Percentiles rank a stretch among this genome's conserved stretches.
Conservation (phyloP, 805 yeast genomes). For the Starmerella bombi region DNA sequence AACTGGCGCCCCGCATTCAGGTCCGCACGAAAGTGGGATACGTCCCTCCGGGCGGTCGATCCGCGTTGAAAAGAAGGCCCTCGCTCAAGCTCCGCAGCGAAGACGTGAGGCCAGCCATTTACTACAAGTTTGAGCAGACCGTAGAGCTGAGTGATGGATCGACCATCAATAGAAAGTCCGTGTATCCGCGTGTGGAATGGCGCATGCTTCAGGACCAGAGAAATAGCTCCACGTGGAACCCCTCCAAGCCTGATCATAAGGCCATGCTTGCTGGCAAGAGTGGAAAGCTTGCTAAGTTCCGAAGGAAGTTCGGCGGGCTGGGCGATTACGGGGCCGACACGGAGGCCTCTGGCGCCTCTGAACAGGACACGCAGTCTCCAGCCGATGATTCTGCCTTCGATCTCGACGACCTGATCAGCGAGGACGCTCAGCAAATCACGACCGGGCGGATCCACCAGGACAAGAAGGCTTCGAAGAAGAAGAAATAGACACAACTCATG, state of each 20-base stretch:
- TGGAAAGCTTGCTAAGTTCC: conserved; percentile 46
- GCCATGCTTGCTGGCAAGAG: conserved; percentile 70
- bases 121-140: conserved; percentile 72
- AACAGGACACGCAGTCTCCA: not conserved
- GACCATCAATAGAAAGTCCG: conserved; percentile 68
- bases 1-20: conserved; percentile 7
- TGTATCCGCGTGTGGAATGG: conserved; percentile 75
- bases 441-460: conserved; percentile 19
- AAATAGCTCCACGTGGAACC: conserved; percentile 79
- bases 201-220: conserved; percentile 82
- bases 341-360: not conserved
- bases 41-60: conserved; percentile 22
- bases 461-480: conserved; percentile 14
- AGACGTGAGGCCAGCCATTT: conserved; percentile 85
- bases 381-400: conserved; percentile 11
- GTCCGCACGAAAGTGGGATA: conserved; percentile 16
- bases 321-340: conserved; percentile 9
- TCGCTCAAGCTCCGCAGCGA: conserved; percentile 36
- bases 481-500: conserved; percentile 14
- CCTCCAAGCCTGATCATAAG: conserved; percentile 61
- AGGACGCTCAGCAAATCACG: conserved; percentile 22
- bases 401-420: conserved; percentile 20
- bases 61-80: conserved; percentile 18
- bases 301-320: conserved; percentile 25
- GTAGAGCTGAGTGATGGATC: conserved; percentile 95